Evolutionary conservation across 2,329 filamentous ascomycete species (phyloP), one percentile per base, ranked within the genome.

Genomic region (Pseudogymnoascus sp.): DNA sequence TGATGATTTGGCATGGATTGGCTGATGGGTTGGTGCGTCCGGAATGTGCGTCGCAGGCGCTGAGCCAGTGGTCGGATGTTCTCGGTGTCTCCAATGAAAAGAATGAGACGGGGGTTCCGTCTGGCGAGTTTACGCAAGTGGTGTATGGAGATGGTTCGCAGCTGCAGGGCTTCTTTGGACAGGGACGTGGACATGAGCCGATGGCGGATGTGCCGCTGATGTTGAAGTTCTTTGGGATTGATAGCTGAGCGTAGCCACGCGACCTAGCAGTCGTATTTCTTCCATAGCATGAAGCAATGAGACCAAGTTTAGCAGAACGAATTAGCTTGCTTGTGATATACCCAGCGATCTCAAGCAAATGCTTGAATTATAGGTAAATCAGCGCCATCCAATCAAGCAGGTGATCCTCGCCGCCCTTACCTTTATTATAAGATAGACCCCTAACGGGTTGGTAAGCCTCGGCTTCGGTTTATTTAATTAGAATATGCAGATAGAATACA

Each of bases 51-150:
- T 67, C 70, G 65, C 75, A 77, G 68, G 72, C 71, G 8, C 63
- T 77, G 61, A 76, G 76, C 70, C 74, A 77, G 62, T 77, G 75
- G 75, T 72, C 72, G n/a, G 72, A 75, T 60, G 77, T 82, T 14
- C 72, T 79, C 20, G 75, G 75, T 1, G 64, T 74, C 3, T 35
- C 64, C 11, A 61, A 68, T 4, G 35, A 61, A 4, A 65, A 62
- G 15, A 69, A 70, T 3, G 64, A 67, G 25, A 67, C 66, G 2
- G 68, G 68, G 6, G 66, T 67, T 9, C 70, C 69, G n/a, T 65
- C 66, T 28, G 63, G 64, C 1, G 64, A 63, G 8, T 72, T 70
- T 53, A 73, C 71, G 1, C 65, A 71, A 60, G 63, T 67, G 50
- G 59, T 71, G 18, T 73, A 68, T 57, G 71, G 71, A 4, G 71